phyloP scores from a whole-genome alignment of 306 rosid genomes.

The Urtica urens region DNA sequence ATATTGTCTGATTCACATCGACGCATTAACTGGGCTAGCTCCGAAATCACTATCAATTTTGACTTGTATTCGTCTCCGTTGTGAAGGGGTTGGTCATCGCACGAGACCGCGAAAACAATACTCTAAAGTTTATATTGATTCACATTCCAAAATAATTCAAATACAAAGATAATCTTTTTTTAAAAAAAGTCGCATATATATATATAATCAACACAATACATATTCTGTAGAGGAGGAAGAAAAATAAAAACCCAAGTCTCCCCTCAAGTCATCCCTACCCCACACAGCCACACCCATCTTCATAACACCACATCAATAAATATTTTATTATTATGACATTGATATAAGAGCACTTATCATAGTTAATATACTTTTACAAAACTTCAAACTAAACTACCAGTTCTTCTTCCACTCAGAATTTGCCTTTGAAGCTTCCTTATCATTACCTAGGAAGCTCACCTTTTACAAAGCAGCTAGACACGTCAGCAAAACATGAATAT shows the following conservation, averaged over 20 bases:
- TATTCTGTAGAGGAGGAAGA: too few species aligned
- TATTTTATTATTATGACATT: too few species aligned
- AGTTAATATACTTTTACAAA: too few species aligned
- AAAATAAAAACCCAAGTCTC: slow-evolving; percentile 2
- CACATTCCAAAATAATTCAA: not conserved
- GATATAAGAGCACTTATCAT: too few species aligned
- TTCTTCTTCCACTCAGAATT: slow-evolving; percentile 10
- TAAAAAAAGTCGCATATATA: not conserved
- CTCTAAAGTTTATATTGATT: too few species aligned
- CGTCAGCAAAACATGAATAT: not conserved
- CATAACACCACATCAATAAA: not conserved
- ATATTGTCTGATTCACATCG: not conserved
- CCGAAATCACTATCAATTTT: slow-evolving; percentile 19
- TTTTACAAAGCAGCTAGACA: slow-evolving; percentile 27
- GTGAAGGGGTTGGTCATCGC: slow-evolving; percentile 33
- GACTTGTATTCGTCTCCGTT: slow-evolving; percentile 24
- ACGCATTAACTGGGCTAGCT: not conserved
- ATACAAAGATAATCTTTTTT: not conserved
- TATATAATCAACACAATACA: not conserved
- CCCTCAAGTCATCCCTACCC: slow-evolving; percentile 55
- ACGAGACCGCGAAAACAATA: slow-evolving; percentile 13
- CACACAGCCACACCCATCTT: slow-evolving; percentile 1
- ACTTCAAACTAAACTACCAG: not conserved
- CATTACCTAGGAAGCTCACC: slow-evolving; percentile 47
- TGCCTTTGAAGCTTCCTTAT: slow-evolving; percentile 50